Base-by-base conservation (phyloP, 805 yeast species). In the Saccharomyces jurei region DNA sequence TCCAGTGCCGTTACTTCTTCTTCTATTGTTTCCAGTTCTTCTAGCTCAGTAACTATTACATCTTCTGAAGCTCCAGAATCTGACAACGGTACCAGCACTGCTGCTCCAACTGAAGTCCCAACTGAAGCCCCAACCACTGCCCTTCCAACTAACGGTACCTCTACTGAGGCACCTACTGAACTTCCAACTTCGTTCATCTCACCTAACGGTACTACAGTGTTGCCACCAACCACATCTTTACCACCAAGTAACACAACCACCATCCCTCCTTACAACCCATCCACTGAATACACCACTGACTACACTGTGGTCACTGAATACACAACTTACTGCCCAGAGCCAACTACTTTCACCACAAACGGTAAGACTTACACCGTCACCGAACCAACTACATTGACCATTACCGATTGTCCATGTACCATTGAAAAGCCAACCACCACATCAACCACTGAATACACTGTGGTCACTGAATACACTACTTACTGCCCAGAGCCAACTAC, bases 391-490 rank as follows among this genome's bases (percentile, higher is more conserved):
- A 87, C 95, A 63, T 73, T 88, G 66, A 87, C 94, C 71, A 79
- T 87, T 81, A 86, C 95, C 66, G 85, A 88, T 79, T 83, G 88
- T 74, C 92, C 91, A 71, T 88, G 96, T 79, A 86, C 92, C 46
- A 66, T 82, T 67, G 56, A 63, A 26, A 58, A 50, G 56, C 52
- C 63, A 54, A 51, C 52, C 36, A 47, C 58, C 22, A 46, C 49
- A 14, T 46, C 30, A 22, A 46, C 28, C 30, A 46, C 49, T 11
- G 30, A 46, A 10, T 48, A 31, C 22, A 46, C 46, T 41, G 48
- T 32, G 2, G 46, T 26, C 29, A 50, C 46, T 28, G 47, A 28
- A 26, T 46, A 30, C 36, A 22, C 46, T 28, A 44, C 44, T 27
- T 17, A 50, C 58, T 49, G 49, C 50, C 41, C 41, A 52, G 17